phyloP scores from a whole-genome alignment of 1,284 basidiomycete genomes.

The Austroboletus novae-zelandiae region DNA sequence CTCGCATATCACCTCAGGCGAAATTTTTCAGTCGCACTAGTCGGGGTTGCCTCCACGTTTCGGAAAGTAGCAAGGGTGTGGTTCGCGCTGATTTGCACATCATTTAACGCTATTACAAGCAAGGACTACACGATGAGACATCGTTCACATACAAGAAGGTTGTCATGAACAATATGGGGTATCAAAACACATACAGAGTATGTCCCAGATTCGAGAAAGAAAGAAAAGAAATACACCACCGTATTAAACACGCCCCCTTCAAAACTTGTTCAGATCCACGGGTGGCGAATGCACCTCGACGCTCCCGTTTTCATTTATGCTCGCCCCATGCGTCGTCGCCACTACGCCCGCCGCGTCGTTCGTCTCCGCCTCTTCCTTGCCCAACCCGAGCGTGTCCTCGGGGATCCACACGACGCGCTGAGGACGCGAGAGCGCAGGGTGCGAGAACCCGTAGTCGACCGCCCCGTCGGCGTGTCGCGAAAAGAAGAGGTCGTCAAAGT shows the following conservation, averaged over 20 bases:
- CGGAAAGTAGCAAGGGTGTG: too few species aligned
- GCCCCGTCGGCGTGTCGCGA: conserved; percentile 12
- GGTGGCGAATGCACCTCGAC: conserved; percentile 52
- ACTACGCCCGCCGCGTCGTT: conserved; percentile 59
- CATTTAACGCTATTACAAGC: too few species aligned
- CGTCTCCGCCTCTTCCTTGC: conserved; percentile 58
- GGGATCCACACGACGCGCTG: conserved; percentile 84
- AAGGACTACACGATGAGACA: too few species aligned
- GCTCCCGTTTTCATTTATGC: conserved; percentile 67
- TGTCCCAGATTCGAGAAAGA: too few species aligned
- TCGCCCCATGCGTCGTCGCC: conserved; percentile 54
- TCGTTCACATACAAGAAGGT: too few species aligned
- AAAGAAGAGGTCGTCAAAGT: conserved; percentile 27
- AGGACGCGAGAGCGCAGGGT: conserved; percentile 74
- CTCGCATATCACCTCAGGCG: too few species aligned
- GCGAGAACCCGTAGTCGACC: conserved; percentile 67
- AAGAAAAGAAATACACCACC: too few species aligned
- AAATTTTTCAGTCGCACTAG: too few species aligned
- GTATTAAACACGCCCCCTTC: background rate
- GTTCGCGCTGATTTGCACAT: too few species aligned
- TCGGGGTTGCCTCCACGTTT: too few species aligned
- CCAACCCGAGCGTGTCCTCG: conserved; percentile 59
- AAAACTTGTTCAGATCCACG: conserved; percentile 38
- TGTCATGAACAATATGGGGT: too few species aligned
- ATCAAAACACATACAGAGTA: too few species aligned